Evolutionary conservation across 768 basidiomycete species (phyloP).

Genomic region (Boletus coccyginus): DNA sequence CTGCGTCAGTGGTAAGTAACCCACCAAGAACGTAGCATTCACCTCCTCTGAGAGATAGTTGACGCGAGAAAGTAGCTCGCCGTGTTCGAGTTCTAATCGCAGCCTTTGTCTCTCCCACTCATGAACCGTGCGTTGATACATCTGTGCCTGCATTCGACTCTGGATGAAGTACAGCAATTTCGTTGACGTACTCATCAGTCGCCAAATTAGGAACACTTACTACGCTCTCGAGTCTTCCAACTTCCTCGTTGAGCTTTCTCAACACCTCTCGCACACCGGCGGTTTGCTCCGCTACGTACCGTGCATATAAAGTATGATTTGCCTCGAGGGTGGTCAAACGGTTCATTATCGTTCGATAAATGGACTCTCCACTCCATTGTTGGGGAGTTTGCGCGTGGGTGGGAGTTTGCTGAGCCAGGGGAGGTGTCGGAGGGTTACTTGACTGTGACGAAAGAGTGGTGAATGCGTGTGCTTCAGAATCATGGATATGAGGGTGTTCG

Average conservation of each 20-base stretch:
- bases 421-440: background rate
- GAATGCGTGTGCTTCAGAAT: conserved; percentile 1
- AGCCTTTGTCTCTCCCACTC: conserved; percentile 70
- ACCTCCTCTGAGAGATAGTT: conserved; percentile 84
- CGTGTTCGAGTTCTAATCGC: conserved; percentile 68
- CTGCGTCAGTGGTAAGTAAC: background rate
- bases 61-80: conserved; percentile 64
- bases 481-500: conserved; percentile 5
- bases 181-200: background rate
- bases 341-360: conserved; percentile 96
- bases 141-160: conserved; percentile 70
- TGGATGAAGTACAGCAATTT: conserved; percentile 23
- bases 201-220: conserved; percentile 41
- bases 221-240: conserved; percentile 73
- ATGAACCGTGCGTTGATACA: conserved; percentile 57
- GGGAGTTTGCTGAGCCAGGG: conserved; percentile 1
- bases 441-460: conserved; percentile 4
- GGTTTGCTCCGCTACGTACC: conserved; percentile 91
- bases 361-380: conserved; percentile 68
- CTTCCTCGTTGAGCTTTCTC: conserved; percentile 69
- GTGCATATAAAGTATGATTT: conserved; percentile 79
- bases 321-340: conserved; percentile 80
- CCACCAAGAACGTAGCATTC: background rate
- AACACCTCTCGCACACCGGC: conserved; percentile 71
- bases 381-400: conserved; percentile 1